phyloP scores from a whole-genome alignment of 2,329 filamentous ascomycete species.

The Stemphylium vesicarium region DNA sequence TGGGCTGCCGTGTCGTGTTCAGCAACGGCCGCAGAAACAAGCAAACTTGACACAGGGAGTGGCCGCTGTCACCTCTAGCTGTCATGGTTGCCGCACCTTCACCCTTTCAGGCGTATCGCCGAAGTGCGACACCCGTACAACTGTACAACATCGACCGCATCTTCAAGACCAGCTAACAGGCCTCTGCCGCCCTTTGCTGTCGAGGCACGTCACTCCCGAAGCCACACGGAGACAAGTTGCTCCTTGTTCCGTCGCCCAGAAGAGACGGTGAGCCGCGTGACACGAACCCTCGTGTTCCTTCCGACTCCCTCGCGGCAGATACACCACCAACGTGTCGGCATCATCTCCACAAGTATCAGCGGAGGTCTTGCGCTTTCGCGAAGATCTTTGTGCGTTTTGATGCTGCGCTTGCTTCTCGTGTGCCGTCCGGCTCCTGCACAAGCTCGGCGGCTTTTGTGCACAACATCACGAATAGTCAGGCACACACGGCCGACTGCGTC shows the following conservation, averaged over 20 bases:
- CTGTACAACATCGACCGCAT: slow-evolving; percentile 9
- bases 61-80: slow-evolving; percentile 9
- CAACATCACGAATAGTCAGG: slow-evolving; percentile 23
- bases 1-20: neutral
- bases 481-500: slow-evolving; percentile 19
- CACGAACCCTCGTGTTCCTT: slow-evolving; percentile 22
- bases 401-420: slow-evolving; percentile 13
- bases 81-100: neutral
- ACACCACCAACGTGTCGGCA: slow-evolving; percentile 10
- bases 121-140: slow-evolving; percentile 3
- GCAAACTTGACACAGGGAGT: slow-evolving; percentile 17
- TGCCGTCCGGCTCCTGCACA: slow-evolving; percentile 31
- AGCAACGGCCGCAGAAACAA: slow-evolving; percentile 7
- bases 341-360: slow-evolving; percentile 13
- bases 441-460: slow-evolving; percentile 10
- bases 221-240: slow-evolving; percentile 18
- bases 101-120: slow-evolving; percentile 10
- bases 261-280: slow-evolving; percentile 30
- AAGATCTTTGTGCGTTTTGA: slow-evolving; percentile 15
- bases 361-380: slow-evolving; percentile 1
- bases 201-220: slow-evolving; percentile 16
- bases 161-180: slow-evolving; percentile 1
- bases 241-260: slow-evolving; percentile 17
- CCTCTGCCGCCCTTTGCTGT: slow-evolving; percentile 6
- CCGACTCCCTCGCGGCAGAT: slow-evolving; percentile 14